phyloP scores from a whole-genome alignment of 2,329 filamentous ascomycete genomes.

The Ceratocystis cubensis region DNA sequence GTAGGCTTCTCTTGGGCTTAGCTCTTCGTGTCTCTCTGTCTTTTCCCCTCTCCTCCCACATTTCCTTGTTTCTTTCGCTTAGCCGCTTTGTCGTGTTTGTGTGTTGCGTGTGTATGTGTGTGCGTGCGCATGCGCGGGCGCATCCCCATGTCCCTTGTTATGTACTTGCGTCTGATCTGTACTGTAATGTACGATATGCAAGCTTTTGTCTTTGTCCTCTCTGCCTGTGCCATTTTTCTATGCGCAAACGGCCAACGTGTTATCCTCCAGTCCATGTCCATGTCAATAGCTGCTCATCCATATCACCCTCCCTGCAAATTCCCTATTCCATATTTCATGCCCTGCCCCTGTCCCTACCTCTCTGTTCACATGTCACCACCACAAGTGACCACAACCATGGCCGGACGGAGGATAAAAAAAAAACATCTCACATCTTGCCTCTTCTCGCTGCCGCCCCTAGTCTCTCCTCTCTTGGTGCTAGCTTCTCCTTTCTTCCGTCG shows the following conservation, averaged over 20 bases:
- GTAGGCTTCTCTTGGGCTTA: not conserved
- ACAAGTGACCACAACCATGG: not conserved
- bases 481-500: not conserved
- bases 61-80: constrained; percentile 3
- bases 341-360: not conserved
- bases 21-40: not conserved
- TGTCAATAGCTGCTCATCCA: not conserved
- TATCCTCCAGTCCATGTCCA: not conserved
- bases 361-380: not conserved
- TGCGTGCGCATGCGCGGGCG: not conserved
- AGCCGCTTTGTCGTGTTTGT: not conserved
- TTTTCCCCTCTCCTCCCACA: not conserved
- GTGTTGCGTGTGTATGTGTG: not conserved
- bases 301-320: not conserved
- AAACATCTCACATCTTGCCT: not conserved
- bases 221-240: not conserved
- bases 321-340: not conserved
- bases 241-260: not conserved
- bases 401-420: not conserved
- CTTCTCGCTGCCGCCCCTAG: not conserved
- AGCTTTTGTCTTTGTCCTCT: not conserved
- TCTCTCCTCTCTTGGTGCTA: not conserved
- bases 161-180: not conserved
- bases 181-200: not conserved
- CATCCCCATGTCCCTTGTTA: not conserved